Base-by-base conservation (phyloP, 208 protist species). In the Novymonas esmeraldas region DNA sequence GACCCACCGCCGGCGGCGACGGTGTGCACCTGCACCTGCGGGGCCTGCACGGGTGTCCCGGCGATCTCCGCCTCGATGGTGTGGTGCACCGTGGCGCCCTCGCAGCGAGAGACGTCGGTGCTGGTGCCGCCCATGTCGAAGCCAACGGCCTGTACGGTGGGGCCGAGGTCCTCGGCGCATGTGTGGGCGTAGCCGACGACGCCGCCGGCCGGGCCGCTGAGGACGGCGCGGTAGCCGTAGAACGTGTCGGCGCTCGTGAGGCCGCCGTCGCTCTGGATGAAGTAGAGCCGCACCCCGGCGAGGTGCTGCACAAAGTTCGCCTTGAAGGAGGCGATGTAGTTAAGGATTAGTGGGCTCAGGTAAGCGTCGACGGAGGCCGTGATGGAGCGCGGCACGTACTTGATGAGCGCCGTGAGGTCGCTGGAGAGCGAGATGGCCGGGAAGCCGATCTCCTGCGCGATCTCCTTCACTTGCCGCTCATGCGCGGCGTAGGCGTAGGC, bases 91-190 rank as follows among this genome's bases (percentile, higher is more conserved):
- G 41, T 73, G 31, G 45, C 26, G 13, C 92, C 92, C 41, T 61
- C 87, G 70, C 80, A 98, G 39, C 94, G 78, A 1, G 82, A 94
- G 11, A 98, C 95, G 70, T 99, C 97, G 3, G 96, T 98, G 45
- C 90, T 97, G 4, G 97, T 99, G 38, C 97, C 97, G 55, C 97
- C 97, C 93, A 98, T 98, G 79, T 98, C 96, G 66, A 98, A 97
- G 50, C 95, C 94, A 45, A 98, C 97, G 2, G 82, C 79, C 64
- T 82, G 61, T 52, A 77, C 76, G 9, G 45, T 45, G 26, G 44
- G 29, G 3, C 67, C 70, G 29, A 86, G 54, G 34, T 89, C 69
- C 29, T 63, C 67, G 52, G 73, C 90, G 14, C 94, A 87, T 4
- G 96, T 97, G 58, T 64, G 46, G 6, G 87, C 76, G 66, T 97